phyloP scores from a whole-genome alignment of 2,329 filamentous ascomycete species.

The Chaetothyriales sp. region DNA sequence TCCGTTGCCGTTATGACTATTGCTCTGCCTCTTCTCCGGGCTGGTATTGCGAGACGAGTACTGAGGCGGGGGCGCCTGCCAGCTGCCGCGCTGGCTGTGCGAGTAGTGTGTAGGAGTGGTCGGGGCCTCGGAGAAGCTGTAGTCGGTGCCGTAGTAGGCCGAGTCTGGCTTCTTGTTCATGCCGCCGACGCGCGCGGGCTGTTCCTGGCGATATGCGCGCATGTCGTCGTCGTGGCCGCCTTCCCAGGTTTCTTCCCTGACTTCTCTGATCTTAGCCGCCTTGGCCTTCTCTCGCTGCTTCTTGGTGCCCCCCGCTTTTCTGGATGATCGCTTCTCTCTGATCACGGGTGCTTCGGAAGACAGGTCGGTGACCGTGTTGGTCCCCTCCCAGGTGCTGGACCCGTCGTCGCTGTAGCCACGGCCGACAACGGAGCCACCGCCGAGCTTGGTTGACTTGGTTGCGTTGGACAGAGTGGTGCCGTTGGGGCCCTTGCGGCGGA shows the following conservation, averaged over 20 bases:
- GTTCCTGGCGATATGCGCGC: slow-evolving; percentile 71
- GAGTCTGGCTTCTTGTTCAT: slow-evolving; percentile 72
- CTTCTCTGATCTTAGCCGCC: slow-evolving; percentile 26
- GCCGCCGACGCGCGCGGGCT: slow-evolving; percentile 71
- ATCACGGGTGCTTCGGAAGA: slow-evolving; percentile 16
- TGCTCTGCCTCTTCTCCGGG: slow-evolving; percentile 10
- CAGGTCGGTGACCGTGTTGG: slow-evolving; percentile 18
- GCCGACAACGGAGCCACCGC: slow-evolving; percentile 62
- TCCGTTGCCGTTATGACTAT: neutral
- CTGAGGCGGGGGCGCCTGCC: slow-evolving; percentile 1
- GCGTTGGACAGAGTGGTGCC: slow-evolving; percentile 72
- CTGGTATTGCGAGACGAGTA: slow-evolving; percentile 5
- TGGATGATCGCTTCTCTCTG: slow-evolving; percentile 24
- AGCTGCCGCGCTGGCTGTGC: slow-evolving; percentile 24
- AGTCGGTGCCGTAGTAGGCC: slow-evolving; percentile 65
- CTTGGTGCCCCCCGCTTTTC: slow-evolving; percentile 19
- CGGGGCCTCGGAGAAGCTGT: slow-evolving; percentile 41
- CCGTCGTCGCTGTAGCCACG: slow-evolving; percentile 47
- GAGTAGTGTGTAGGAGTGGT: slow-evolving; percentile 20
- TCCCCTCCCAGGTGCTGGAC: slow-evolving; percentile 23
- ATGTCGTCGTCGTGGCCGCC: slow-evolving; percentile 53
- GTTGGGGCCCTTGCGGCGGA: slow-evolving; percentile 77
- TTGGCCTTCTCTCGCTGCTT: slow-evolving; percentile 26
- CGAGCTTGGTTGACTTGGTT: slow-evolving; percentile 66
- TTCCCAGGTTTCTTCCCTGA: slow-evolving; percentile 35